phyloP scores from a whole-genome alignment of 768 basidiomycete genomes.

The Naganishia onofrii region DNA sequence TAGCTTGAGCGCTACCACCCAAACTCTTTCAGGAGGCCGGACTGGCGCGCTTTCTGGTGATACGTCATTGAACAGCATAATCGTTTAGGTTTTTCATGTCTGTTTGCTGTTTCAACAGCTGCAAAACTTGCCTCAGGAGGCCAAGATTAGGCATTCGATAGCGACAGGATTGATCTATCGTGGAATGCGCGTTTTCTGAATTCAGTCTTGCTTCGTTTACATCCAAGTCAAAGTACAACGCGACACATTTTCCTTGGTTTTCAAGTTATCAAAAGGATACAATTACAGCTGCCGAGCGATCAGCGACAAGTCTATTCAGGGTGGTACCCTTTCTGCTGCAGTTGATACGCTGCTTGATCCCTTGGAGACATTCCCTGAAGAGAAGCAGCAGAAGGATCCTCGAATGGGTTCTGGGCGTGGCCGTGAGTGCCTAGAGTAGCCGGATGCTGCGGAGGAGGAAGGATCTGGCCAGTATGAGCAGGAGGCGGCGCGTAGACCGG shows the following conservation, averaged over 20 bases:
- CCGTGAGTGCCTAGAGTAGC: conserved; percentile 12
- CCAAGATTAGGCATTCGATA: no score
- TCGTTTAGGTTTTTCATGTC: no score
- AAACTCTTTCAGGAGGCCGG: no score
- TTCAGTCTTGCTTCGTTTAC: neutral
- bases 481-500: conserved; percentile 1
- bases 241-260: neutral
- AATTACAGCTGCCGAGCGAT: no score
- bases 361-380: conserved; percentile 19
- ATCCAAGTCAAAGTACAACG: no score
- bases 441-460: conserved; percentile 29
- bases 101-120: no score
- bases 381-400: neutral
- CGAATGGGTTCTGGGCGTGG: conserved; percentile 7
- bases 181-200: neutral
- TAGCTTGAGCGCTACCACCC: neutral
- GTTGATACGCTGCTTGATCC: conserved; percentile 29
- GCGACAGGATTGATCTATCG: neutral
- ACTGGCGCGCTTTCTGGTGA: no score
- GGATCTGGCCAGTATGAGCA: neutral
- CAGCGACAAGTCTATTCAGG: neutral
- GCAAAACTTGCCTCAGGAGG: no score
- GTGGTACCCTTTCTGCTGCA: conserved; percentile 21
- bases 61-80: no score
- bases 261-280: neutral